phyloP scores from a whole-genome alignment of 257 asterid species.

The Nicotiana paniculata region DNA sequence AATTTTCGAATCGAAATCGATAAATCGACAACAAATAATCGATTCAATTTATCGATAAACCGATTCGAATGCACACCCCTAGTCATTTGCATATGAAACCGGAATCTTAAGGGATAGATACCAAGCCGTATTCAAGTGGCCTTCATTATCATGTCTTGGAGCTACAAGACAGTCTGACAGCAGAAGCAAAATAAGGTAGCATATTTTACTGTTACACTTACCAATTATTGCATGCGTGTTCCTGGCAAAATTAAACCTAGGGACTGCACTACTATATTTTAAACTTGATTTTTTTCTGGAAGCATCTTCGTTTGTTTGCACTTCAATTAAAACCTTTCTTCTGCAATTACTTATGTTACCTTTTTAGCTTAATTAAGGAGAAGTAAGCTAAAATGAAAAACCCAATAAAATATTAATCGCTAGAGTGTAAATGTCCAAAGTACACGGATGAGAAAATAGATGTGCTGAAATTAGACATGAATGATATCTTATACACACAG shows the following conservation, averaged over 20 bases:
- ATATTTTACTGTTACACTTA: neutral
- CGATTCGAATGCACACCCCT: too few relatives aligned
- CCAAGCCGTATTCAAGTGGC: neutral
- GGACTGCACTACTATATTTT: neutral
- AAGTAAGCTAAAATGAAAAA: neutral
- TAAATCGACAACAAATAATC: too few relatives aligned
- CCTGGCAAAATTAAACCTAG: neutral
- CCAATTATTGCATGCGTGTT: neutral
- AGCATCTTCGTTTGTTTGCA: neutral
- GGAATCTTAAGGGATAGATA: neutral
- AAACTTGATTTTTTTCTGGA: neutral
- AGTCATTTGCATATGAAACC: neutral
- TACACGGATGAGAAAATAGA: too few relatives aligned
- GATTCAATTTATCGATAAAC: too few relatives aligned
- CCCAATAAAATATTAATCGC: too few relatives aligned
- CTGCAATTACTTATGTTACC: neutral
- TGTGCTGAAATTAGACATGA: too few relatives aligned
- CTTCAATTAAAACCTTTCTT: neutral
- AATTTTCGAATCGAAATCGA: too few relatives aligned
- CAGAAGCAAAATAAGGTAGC: neutral
- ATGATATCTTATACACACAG: too few relatives aligned
- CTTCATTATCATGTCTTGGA: constrained; percentile 1
- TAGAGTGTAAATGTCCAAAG: too few relatives aligned
- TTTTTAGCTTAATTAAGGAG: neutral
- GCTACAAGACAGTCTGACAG: neutral